phyloP scores from a whole-genome alignment of 2,329 filamentous ascomycete species.

The Claviceps fusiformis region DNA sequence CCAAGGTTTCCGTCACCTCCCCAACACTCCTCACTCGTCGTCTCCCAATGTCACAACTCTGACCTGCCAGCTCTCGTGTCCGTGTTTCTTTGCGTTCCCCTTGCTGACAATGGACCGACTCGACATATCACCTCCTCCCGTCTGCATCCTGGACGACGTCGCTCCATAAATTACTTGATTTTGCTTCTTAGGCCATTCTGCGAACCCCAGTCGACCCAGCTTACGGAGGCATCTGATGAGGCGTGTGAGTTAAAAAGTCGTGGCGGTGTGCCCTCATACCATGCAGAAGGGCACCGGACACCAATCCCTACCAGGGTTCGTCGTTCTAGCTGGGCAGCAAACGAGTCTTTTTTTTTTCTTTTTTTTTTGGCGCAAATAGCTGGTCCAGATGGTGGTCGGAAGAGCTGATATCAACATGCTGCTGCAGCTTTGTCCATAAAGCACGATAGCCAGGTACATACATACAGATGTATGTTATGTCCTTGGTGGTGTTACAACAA shows the following conservation, averaged over 20 bases:
- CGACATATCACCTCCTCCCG: not conserved
- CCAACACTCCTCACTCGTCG: not conserved
- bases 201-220: not conserved
- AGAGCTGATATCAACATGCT: not conserved
- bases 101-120: not conserved
- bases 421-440: not conserved
- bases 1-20: not conserved
- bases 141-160: not conserved
- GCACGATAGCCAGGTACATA: too few species aligned
- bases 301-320: not conserved
- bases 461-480: not conserved
- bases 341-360: too few species aligned
- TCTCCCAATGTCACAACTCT: not conserved
- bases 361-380: not conserved
- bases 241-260: not conserved
- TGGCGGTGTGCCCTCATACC: slow-evolving; percentile 4
- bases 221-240: not conserved
- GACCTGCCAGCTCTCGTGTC: not conserved
- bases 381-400: not conserved
- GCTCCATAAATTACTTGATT: not conserved
- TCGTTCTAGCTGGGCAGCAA: not conserved
- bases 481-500: not conserved
- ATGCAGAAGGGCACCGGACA: not conserved
- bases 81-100: not conserved
- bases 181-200: not conserved